These are phyloP conservation scores for Penicillium nordicum DNA, from an alignment of 2,329 filamentous ascomycete species.

Conservation along the genomic window DNA sequence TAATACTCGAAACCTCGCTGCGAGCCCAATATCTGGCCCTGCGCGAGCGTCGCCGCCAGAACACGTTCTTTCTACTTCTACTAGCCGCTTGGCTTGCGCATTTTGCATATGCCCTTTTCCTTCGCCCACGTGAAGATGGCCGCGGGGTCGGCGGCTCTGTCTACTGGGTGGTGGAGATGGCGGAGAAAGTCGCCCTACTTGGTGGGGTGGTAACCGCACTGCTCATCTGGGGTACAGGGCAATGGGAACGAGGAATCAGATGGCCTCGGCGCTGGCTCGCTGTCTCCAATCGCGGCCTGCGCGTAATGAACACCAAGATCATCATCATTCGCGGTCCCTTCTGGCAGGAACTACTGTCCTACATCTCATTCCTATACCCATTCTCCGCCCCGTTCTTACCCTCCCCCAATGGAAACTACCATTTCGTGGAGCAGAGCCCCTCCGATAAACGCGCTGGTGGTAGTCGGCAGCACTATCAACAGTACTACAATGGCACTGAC, in stretches of 20 bases:
- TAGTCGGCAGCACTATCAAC: conserved; percentile 34
- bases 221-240: conserved; percentile 89
- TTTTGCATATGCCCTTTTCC: conserved; percentile 86
- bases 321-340: conserved; percentile 80
- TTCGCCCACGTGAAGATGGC: conserved; percentile 94
- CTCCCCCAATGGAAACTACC: conserved; percentile 64
- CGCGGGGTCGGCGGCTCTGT: conserved; percentile 85
- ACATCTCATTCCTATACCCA: conserved; percentile 72
- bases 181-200: conserved; percentile 86
- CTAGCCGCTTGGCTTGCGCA: conserved; percentile 76
- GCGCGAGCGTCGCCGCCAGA: conserved; percentile 80
- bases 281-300: conserved; percentile 82
- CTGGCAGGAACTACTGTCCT: conserved; percentile 73
- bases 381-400: conserved; percentile 66
- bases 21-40: conserved; percentile 90
- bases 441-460: conserved; percentile 39
- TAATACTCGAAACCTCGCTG: conserved; percentile 92
- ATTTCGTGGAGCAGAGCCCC: conserved; percentile 64
- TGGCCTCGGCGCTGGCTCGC: conserved; percentile 92
- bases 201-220: conserved; percentile 83
- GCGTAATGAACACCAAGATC: conserved; percentile 93
- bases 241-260: conserved; percentile 91
- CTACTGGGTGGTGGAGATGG: conserved; percentile 92
- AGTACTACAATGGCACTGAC: conserved; percentile 54
- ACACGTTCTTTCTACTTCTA: conserved; percentile 84